Evolutionary conservation across 2,329 filamentous ascomycete species (phyloP).

Genomic region (Colletotrichum tofieldiae): DNA sequence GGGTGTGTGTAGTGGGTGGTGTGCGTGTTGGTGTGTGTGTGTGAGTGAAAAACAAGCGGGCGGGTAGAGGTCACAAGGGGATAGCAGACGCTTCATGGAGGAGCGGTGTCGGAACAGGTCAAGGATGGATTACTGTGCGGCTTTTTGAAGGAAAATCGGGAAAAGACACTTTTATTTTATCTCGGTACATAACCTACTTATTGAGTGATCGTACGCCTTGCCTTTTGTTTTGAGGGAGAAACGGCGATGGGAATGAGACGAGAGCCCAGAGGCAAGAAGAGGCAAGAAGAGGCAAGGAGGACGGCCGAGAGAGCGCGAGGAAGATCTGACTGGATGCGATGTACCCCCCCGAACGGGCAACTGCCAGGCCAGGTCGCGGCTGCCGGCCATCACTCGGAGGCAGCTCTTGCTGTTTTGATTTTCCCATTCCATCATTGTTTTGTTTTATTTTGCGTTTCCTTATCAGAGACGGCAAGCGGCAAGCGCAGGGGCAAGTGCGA

Average conservation of each 20-base stretch:
- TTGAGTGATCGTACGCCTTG: not conserved
- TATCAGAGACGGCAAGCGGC: not conserved
- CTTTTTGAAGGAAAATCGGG: not conserved
- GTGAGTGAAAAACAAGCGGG: not conserved
- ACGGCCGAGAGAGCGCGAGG: not conserved
- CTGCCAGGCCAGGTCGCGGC: not conserved
- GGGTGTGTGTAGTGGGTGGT: not conserved
- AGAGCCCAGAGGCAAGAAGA: not conserved
- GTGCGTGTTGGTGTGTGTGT: not conserved
- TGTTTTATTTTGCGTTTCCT: not conserved
- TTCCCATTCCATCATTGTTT: not conserved
- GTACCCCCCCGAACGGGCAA: not conserved
- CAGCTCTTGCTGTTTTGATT: not conserved
- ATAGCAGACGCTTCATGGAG: not conserved
- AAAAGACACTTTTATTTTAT: not conserved
- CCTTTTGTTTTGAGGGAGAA: not conserved
- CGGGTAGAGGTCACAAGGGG: slow-evolving; percentile 18
- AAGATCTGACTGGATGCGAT: slow-evolving; percentile 3
- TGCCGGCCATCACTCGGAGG: not conserved
- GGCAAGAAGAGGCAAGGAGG: not conserved
- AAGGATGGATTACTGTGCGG: not conserved
- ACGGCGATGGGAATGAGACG: not conserved
- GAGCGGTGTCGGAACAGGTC: slow-evolving; percentile 13
- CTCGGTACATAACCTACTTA: not conserved
- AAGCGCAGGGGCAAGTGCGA: not conserved